These are phyloP conservation scores for Eustoma russellianum DNA, from an alignment of 257 asterid species.

Conservation along the genomic window DNA sequence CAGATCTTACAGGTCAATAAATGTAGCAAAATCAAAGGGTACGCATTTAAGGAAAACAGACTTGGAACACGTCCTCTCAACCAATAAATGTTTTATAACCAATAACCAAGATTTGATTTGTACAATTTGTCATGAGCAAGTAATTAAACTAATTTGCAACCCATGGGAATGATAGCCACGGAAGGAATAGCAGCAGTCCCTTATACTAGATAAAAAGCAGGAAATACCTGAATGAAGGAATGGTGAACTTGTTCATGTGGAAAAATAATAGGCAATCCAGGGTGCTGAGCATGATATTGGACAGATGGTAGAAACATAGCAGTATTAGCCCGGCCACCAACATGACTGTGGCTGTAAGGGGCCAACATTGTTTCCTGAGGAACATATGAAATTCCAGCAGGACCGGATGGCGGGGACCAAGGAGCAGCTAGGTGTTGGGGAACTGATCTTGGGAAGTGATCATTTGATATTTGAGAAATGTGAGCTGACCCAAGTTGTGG, in stretches of 20 bases:
- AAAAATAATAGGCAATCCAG: conserved; percentile 72
- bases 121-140: no score
- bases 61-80: no score
- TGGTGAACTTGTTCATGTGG: conserved; percentile 82
- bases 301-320: conserved; percentile 60
- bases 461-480: conserved; percentile 54
- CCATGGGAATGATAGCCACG: no score
- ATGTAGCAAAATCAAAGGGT: no score
- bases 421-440: conserved; percentile 78
- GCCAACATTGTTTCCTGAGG: conserved; percentile 66
- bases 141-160: no score
- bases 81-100: no score
- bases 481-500: conserved; percentile 88
- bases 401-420: conserved; percentile 61
- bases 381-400: conserved; percentile 71
- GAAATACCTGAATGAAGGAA: conserved; percentile 73
- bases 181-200: background rate
- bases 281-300: conserved; percentile 76
- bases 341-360: conserved; percentile 66
- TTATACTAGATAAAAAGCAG: background rate
- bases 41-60: no score
- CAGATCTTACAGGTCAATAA: no score
- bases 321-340: conserved; percentile 46
- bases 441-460: conserved; percentile 67
- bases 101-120: no score